phyloP scores from a whole-genome alignment of 148 eudicot species.

The Arctostaphylos glauca region DNA sequence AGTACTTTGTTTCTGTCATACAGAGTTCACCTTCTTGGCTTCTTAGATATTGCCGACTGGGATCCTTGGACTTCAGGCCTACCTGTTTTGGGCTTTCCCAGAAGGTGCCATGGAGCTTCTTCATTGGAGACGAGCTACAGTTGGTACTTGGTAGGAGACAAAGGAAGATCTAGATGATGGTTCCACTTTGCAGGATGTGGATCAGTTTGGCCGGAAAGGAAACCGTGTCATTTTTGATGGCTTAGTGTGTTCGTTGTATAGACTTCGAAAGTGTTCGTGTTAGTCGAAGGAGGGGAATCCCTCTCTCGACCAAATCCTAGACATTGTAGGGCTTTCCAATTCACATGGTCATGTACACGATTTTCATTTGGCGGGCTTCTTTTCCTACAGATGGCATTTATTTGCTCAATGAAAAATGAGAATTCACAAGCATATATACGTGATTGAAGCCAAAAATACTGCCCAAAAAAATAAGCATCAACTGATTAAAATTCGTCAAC shows the following conservation, averaged over 20 bases:
- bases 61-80: not conserved
- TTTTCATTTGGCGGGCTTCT: not conserved
- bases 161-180: conserved; percentile 1
- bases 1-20: not conserved
- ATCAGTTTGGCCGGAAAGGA: not conserved
- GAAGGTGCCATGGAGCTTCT: not conserved
- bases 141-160: not conserved
- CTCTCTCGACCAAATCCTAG: not conserved
- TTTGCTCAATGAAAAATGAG: not conserved
- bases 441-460: not conserved
- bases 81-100: not conserved
- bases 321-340: not conserved
- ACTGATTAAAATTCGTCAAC: not conserved
- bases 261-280: not conserved
- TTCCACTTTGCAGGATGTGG: not conserved
- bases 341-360: too few species aligned
- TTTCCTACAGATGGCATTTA: not conserved
- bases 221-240: not conserved
- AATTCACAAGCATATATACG: not conserved
- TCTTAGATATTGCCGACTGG: not conserved
- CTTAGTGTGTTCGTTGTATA: not conserved
- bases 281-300: not conserved
- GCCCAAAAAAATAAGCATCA: not conserved
- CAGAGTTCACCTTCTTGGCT: not conserved
- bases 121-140: not conserved